Evolutionary conservation across 176 grass and related monocot species (phyloP).

Genomic region (Secale cereale): DNA sequence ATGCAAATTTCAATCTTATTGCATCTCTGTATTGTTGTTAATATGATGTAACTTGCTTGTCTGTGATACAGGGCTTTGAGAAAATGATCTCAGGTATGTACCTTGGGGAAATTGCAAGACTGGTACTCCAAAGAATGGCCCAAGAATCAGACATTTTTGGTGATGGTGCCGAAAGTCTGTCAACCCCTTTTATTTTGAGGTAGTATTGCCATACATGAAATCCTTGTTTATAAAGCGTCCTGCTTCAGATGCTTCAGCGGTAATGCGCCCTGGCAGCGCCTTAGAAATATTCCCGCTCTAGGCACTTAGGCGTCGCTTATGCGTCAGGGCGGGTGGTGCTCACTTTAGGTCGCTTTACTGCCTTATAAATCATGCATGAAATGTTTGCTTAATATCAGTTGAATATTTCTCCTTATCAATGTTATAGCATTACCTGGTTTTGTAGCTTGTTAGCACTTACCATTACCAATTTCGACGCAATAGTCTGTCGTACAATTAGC

Average conservation of each 20-base stretch:
- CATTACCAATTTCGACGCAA: not conserved
- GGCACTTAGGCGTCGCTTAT: too few relatives aligned
- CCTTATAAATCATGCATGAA: too few relatives aligned
- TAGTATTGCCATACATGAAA: too few relatives aligned
- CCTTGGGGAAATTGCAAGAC: conserved; percentile 82
- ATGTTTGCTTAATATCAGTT: not conserved
- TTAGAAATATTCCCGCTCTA: too few relatives aligned
- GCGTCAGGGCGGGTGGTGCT: too few relatives aligned
- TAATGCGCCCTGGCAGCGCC: too few relatives aligned
- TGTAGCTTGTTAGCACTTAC: not conserved
- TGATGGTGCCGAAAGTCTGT: conserved; percentile 47
- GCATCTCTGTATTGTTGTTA: not conserved
- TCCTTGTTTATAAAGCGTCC: too few relatives aligned
- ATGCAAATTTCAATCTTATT: not conserved
- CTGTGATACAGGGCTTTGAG: conserved; percentile 66
- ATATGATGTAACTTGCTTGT: not conserved
- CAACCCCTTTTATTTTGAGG: conserved; percentile 74
- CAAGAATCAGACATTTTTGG: conserved; percentile 74
- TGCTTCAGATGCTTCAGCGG: too few relatives aligned
- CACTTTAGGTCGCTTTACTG: too few relatives aligned
- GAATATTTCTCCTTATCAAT: not conserved
- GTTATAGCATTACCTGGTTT: not conserved
- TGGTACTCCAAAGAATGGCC: conserved; percentile 71
- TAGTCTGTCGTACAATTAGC: not conserved
- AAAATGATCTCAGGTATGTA: conserved; percentile 99